Evolutionary conservation across 2,329 filamentous ascomycete species (phyloP), one percentile per base, ranked within the genome.

Genomic region (Cryphonectria nitschkei): DNA sequence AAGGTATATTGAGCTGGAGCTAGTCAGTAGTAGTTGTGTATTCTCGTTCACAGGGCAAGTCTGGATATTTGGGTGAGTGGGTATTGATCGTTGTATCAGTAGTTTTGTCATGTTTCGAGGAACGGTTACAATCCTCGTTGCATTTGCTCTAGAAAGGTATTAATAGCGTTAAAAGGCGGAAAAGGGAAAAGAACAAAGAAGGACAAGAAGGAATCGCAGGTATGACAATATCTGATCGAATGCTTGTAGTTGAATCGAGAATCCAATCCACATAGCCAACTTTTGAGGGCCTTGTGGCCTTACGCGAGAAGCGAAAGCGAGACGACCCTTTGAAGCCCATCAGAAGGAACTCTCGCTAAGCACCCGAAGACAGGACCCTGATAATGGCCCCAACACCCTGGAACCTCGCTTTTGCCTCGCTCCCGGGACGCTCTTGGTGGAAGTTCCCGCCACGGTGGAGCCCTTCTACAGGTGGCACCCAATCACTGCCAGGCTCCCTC

Each of bases 1-100:
- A 77, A 75, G 39, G 78, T 80, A 7, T 73, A 73, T 26, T 73
- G 34, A 66, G 58, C 14, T 14, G 13, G 37, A 14, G n/a, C 13
- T n/a, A 26, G 52, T 29, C 26, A 14, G 34, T 2, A 9, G 19
- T 29, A 37, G n/a, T 4, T 13, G 50, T 54, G 9, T 54, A 13
- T 54, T 26, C 8, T 54, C 50, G 50, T 26, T 8, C 0, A 8
- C n/a, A 54, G n/a, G 8, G 50, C 50, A 26, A 26, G 50, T 13
- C 26, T 22, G n/a, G n/a, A 26, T 26, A 26, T 26, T 26, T 26
- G 26, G 26, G 26, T 26, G 26, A 26, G 26, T 26, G 26, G 26
- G 26, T 26, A 26, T 26, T 26, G 26, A 26, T 26, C 26, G 26
- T 29, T 16, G 26, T 32, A 32, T 29, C 34, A 29, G 8, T n/a